Evolutionary conservation across 2,329 filamentous ascomycete species (phyloP), one percentile per base, ranked within the genome.

Genomic region (Microsporum canis): DNA sequence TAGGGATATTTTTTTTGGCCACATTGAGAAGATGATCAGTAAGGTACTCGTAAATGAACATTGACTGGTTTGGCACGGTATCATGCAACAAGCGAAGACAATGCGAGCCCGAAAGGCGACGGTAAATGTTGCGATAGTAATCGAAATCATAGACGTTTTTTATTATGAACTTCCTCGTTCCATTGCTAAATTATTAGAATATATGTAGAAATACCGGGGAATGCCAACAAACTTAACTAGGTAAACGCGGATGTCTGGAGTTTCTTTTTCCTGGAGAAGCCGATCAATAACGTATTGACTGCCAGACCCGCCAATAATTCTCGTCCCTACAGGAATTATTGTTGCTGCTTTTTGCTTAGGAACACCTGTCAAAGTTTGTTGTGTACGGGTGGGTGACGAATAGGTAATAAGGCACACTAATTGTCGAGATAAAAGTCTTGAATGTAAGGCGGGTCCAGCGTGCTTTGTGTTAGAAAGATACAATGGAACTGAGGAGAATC

Each of bases 21-120:
- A 79, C 71, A 63, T 69, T 70, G 61, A 79, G 71, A 17, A 79
- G 69, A 68, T 79, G 69, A 57, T 75, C 74, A 3, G 69, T 72
- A 63, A 77, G 68, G 67, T 78, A 78, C 62, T 74, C 72, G 60
- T 76, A 79, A 62, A 78, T 73, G 63, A 79, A 78, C 69, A 78
- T 75, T 34, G 72, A 74, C 63, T 75, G 68, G 23, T 76, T 73
- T 5, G 77, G 76, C 62, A 78, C 69, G 43, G 73, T 75, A 65
- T 79, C 77, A 49, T 72, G 67, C 17, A 73, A 61, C 3, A 72
- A 69, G 39, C 76, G 72, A 12, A 60, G 27, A 39, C 59, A 62
- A 6, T 45, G 61, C 59, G 64, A 64, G 58, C 31, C 14, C 3
- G 23, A 31, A 12, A 60, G 23, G 23, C 45, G 39, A 27, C 36